Evolutionary conservation across 2,329 filamentous ascomycete genomes (phyloP), one percentile per base, ranked within the genome.

Genomic region (Sarocladium brachiariae): DNA sequence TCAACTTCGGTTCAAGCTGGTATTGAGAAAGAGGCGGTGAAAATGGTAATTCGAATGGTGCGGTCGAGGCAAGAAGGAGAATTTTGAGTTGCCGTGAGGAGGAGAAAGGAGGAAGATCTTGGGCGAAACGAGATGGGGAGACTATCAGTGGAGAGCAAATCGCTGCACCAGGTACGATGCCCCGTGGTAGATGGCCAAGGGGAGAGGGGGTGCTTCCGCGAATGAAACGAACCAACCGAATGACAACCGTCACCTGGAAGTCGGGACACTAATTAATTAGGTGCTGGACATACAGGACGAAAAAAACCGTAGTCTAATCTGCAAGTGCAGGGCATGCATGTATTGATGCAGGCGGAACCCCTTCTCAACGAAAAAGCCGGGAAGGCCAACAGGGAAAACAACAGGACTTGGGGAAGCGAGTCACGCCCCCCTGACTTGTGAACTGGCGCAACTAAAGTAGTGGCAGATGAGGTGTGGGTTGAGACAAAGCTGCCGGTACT

Each of bases 401-500:
- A 25, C 5, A 43, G 39, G n/a, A 19, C 21, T 8, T 11, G 3
- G 21, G 27, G 39, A 25, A 43, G 21, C 39, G 39, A 43, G 39
- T 43, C 39, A 27, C 39, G n/a, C 19, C 39, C 21, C 39, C 39
- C 39, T 27, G 35, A 39, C 35, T 16, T n/a, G n/a, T n/a, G n/a
- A n/a, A 21, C 35, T 19, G 35, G 35, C 18, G 18, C 3, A 8
- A 39, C 10, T 11, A 6, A 23, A 25, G 14, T 9, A 19, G 11
- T 18, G 39, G 39, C 10, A 39, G 37, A 8, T 16, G 4, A 16
- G 9, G 9, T 8, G 37, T 19, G 37, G 23, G 39, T 27, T 27
- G 23, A 25, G 39, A 25, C 39, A 43, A n/a, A n/a, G 21, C 39
- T 43, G 39, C 23, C 39, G 39, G 39, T 43, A 43, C 39, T 43